These are phyloP conservation scores for Pseudoscleropodium purum DNA, from an alignment of 225 moss, liverwort and hornwort genomes.

Conservation along the genomic window DNA sequence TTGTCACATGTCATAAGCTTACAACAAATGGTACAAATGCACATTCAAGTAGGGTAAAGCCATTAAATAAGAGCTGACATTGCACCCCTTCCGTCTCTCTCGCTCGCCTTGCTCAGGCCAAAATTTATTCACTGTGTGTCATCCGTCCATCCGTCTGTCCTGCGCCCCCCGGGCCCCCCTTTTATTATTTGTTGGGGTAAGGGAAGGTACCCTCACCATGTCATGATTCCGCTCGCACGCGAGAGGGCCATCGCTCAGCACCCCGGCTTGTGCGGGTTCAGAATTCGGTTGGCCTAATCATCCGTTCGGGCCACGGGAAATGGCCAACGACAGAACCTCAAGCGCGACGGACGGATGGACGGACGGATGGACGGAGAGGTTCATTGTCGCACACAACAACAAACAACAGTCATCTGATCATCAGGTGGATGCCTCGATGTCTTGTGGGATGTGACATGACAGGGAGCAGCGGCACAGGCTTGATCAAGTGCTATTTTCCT, in stretches of 20 bases:
- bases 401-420: neutral
- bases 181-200: neutral
- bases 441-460: neutral
- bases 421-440: neutral
- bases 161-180: no score
- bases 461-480: neutral
- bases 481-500: neutral
- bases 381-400: no score
- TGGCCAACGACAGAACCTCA: neutral
- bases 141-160: neutral
- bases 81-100: neutral
- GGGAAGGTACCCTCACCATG: neutral
- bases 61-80: neutral
- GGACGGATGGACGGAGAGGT: no score
- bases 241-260: neutral
- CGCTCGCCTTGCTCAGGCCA: neutral
- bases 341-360: neutral
- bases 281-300: neutral
- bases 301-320: neutral
- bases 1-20: neutral
- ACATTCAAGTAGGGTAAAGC: neutral
- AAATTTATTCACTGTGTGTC: neutral
- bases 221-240: constrained; percentile 4
- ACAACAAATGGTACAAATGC: no score
- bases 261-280: neutral